Percentiles rank a stretch among this genome's conserved stretches.
Evolutionary conservation across 2,329 filamentous ascomycete genomes (phyloP).

Genomic region (Colletotrichum graminicola): DNA sequence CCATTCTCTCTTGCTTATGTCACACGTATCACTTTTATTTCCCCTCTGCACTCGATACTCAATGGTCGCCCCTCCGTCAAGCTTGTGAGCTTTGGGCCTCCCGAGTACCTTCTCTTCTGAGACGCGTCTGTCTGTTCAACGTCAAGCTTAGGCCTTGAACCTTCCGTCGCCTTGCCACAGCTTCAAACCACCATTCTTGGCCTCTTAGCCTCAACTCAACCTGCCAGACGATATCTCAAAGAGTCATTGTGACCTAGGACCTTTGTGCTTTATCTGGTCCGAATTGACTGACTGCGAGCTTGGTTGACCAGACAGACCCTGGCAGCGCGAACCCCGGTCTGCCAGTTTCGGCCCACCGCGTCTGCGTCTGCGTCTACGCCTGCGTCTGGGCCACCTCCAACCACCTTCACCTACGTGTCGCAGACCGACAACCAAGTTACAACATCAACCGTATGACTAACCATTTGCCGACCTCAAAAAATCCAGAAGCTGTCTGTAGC

Average conservation of each 20-base stretch:
- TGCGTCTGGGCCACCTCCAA: conserved; percentile 26
- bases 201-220: not conserved
- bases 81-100: conserved; percentile 34
- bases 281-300: not conserved
- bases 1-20: not conserved
- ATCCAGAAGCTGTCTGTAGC: not conserved
- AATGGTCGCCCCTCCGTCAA: conserved; percentile 16
- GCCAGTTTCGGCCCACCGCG: conserved; percentile 25
- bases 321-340: conserved; percentile 35
- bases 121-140: conserved; percentile 35
- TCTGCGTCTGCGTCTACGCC: conserved; percentile 17
- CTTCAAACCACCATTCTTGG: not conserved
- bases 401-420: conserved; percentile 20
- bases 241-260: not conserved
- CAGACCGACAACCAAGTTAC: not conserved
- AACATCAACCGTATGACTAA: not conserved
- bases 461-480: not conserved
- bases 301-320: not conserved
- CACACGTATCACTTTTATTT: not conserved
- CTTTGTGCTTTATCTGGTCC: not conserved
- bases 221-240: not conserved
- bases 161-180: conserved; percentile 17
- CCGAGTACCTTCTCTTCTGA: conserved; percentile 36
- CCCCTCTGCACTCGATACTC: not conserved
- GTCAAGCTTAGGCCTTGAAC: conserved; percentile 29